Evolutionary conservation across 192 early-diverging fungal genomes (phyloP).

Genomic region (Diversispora eburnea): DNA sequence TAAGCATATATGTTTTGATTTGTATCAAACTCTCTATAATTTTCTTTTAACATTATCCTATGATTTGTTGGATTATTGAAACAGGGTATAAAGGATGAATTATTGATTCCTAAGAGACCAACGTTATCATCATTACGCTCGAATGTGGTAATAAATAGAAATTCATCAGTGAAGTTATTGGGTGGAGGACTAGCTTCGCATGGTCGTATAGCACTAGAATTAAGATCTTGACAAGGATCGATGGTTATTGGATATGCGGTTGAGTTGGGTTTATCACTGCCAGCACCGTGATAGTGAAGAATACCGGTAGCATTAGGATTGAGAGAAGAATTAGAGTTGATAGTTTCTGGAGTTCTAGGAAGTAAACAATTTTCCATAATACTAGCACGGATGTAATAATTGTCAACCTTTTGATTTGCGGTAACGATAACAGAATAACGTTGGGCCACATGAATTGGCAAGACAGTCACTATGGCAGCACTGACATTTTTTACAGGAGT

Average conservation of each 20-base stretch:
- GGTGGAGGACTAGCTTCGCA: too few relatives aligned
- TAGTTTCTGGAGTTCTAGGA: slow-evolving; percentile 22
- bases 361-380: slow-evolving; percentile 19
- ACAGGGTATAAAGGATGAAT: too few relatives aligned
- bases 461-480: neutral
- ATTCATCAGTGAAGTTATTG: too few relatives aligned
- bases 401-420: slow-evolving; percentile 35
- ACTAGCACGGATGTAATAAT: slow-evolving; percentile 38
- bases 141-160: too few relatives aligned
- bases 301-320: slow-evolving; percentile 30
- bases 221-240: too few relatives aligned
- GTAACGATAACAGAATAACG: slow-evolving; percentile 42
- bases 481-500: slow-evolving; percentile 29
- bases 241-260: neutral
- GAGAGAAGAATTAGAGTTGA: slow-evolving; percentile 30
- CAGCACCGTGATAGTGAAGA: neutral
- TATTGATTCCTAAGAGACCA: too few relatives aligned
- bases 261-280: neutral
- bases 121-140: too few relatives aligned
- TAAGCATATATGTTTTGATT: too few relatives aligned
- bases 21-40: too few relatives aligned
- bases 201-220: too few relatives aligned
- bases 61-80: too few relatives aligned
- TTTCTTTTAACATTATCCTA: too few relatives aligned
- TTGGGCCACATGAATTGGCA: slow-evolving; percentile 38